These are phyloP conservation scores for Fusarium buharicum DNA, from an alignment of 2,329 filamentous ascomycete species.

Conservation along the genomic window DNA sequence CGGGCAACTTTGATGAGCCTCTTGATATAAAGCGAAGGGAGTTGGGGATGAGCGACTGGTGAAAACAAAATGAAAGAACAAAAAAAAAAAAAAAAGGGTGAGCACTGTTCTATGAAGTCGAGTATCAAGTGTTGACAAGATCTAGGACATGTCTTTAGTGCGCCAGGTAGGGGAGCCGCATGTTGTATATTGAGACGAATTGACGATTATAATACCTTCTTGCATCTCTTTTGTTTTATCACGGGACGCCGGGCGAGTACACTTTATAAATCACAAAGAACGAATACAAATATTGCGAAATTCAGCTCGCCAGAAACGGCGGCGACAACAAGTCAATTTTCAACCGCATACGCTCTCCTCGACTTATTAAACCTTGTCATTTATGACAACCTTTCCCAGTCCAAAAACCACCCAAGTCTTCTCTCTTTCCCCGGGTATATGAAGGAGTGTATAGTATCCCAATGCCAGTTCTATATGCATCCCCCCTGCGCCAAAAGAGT, in stretches of 20 bases:
- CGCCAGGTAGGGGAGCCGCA: constrained; percentile 15
- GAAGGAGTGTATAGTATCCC: constrained; percentile 45
- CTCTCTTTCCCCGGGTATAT: constrained; percentile 16
- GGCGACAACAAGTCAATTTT: constrained; percentile 23
- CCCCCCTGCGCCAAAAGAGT: constrained; percentile 42
- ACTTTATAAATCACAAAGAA: not conserved
- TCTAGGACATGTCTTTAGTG: constrained; percentile 9
- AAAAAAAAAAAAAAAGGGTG: not conserved
- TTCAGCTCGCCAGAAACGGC: constrained; percentile 24
- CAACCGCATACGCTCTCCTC: constrained; percentile 2
- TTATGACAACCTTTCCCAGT: not conserved
- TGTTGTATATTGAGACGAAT: constrained; percentile 18
- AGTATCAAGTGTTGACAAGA: not conserved
- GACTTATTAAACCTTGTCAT: constrained; percentile 18
- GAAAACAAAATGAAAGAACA: not conserved
- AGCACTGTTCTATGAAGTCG: not conserved
- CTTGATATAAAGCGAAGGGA: constrained; percentile 27
- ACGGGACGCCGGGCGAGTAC: not conserved
- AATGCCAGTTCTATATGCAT: constrained; percentile 31
- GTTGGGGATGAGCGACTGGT: constrained; percentile 34
- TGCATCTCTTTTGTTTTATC: not conserved
- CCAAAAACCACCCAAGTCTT: not conserved
- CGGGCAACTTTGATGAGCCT: constrained; percentile 34
- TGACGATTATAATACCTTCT: constrained; percentile 4
- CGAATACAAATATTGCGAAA: constrained; percentile 12